Conservation (phyloP, 768 basidiomycete species). For the Pisolithus sp. region DNA sequence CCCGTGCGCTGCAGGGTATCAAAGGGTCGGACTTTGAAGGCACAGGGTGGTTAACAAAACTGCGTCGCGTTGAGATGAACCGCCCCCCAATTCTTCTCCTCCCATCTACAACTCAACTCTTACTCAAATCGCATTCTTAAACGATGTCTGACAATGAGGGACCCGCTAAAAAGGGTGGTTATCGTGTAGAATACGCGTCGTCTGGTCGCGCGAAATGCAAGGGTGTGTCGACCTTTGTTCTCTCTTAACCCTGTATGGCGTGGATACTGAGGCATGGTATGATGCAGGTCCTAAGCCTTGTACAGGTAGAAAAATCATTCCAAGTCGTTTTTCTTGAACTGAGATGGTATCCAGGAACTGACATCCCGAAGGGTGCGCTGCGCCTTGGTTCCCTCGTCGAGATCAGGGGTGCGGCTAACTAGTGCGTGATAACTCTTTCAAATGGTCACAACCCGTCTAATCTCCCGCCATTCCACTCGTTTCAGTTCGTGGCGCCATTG, state of each 20-base stretch:
- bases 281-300: slow-evolving; percentile 72
- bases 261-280: slow-evolving; percentile 14
- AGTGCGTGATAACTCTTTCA: slow-evolving; percentile 38
- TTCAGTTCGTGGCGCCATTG: slow-evolving; percentile 80
- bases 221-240: slow-evolving; percentile 38
- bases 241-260: slow-evolving; percentile 9
- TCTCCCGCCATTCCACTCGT: not conserved
- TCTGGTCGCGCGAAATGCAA: slow-evolving; percentile 72
- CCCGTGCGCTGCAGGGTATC: slow-evolving; percentile 31
- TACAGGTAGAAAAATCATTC: slow-evolving; percentile 38
- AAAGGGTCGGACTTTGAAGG: slow-evolving; percentile 33
- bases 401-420: slow-evolving; percentile 58
- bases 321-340: not conserved
- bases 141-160: slow-evolving; percentile 32
- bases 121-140: slow-evolving; percentile 14
- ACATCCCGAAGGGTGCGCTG: slow-evolving; percentile 65
- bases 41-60: slow-evolving; percentile 33
- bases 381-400: slow-evolving; percentile 74
- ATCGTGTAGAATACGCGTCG: slow-evolving; percentile 72
- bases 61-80: slow-evolving; percentile 34
- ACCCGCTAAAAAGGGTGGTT: slow-evolving; percentile 39
- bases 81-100: slow-evolving; percentile 26
- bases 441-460: not conserved
- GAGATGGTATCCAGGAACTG: slow-evolving; percentile 43
- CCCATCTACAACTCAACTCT: slow-evolving; percentile 20